A percentile compares a stretch with the other conserved stretches of the same genome.
These are phyloP conservation scores for Spergularia azorica DNA, from an alignment of 179 eudicot species.

Conservation along the genomic window DNA sequence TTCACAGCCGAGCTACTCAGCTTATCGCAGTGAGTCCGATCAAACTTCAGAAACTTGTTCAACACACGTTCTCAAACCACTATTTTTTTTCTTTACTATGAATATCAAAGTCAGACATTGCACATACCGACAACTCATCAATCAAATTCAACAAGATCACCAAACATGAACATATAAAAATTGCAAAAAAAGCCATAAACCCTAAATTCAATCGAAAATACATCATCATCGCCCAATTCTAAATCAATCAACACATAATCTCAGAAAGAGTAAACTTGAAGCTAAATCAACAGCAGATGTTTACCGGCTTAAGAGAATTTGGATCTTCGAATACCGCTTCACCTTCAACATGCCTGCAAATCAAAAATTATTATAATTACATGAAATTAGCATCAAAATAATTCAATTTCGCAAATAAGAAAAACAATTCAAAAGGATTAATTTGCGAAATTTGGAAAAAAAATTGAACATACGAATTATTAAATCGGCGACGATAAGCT, in stretches of 20 bases:
- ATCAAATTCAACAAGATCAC: not conserved
- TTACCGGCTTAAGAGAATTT: slow-evolving; percentile 70
- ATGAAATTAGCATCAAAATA: not conserved
- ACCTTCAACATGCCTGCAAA: slow-evolving; percentile 63
- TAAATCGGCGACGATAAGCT: slow-evolving; percentile 59
- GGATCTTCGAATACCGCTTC: slow-evolving; percentile 82
- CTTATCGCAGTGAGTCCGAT: not conserved
- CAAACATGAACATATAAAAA: not conserved
- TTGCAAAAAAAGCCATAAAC: slow-evolving; percentile 1
- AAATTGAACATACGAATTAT: slow-evolving; percentile 47
- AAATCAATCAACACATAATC: not conserved
- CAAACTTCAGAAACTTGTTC: not conserved
- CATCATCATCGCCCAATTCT: not conserved
- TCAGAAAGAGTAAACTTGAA: slow-evolving; percentile 1
- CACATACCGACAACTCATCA: not conserved
- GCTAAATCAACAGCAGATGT: not conserved
- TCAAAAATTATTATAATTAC: not conserved
- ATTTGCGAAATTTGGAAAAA: not conserved
- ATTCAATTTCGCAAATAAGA: not conserved
- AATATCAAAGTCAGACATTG: not conserved
- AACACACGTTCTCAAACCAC: not conserved
- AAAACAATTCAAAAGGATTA: not conserved
- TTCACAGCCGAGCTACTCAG: not conserved
- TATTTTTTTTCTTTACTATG: not conserved
- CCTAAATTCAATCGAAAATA: slow-evolving; percentile 18